Percentiles rank a stretch among this genome's conserved stretches.
Conservation (phyloP, 495 filamentous ascomycete genomes). For the Neurospora intermedia region DNA sequence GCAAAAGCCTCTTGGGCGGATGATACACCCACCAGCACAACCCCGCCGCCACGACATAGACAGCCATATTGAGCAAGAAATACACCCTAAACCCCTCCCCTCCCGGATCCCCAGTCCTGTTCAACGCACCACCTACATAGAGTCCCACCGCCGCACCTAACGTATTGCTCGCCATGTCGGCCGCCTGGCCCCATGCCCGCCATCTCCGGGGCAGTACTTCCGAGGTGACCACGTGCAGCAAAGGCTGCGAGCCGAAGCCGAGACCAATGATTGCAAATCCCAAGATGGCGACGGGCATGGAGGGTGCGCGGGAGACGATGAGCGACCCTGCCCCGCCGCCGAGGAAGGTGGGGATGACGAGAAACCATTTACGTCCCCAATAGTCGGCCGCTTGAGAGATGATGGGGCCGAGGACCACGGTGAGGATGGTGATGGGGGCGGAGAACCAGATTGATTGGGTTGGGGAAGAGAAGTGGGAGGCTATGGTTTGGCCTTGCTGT, state of each 20-base stretch:
- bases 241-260: conserved; percentile 23
- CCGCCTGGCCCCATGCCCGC: conserved; percentile 20
- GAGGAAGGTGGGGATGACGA: conserved; percentile 20
- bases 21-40: conserved; percentile 17
- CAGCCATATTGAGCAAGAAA: conserved; percentile 18
- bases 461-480: conserved; percentile 7
- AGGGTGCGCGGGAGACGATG: conserved; percentile 20
- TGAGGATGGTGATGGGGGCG: conserved; percentile 19
- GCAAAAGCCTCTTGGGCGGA: conserved; percentile 9
- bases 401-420: conserved; percentile 20
- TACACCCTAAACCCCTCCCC: conserved; percentile 21
- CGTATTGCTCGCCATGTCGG: conserved; percentile 12
- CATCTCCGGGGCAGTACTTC: conserved; percentile 25
- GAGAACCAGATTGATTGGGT: conserved; percentile 18
- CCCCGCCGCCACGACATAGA: conserved; percentile 11
- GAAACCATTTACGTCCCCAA: conserved; percentile 28
- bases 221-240: conserved; percentile 24
- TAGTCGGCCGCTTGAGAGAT: conserved; percentile 28
- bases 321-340: conserved; percentile 18
- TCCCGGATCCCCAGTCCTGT: conserved; percentile 5
- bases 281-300: conserved; percentile 23
- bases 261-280: conserved; percentile 20
- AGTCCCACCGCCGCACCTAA: conserved; percentile 10
- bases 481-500: conserved; percentile 21
- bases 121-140: conserved; percentile 18